Evolutionary conservation across 441 rosid species (phyloP), one percentile per base, ranked within the genome.

Genomic region (Daphne laureola): DNA sequence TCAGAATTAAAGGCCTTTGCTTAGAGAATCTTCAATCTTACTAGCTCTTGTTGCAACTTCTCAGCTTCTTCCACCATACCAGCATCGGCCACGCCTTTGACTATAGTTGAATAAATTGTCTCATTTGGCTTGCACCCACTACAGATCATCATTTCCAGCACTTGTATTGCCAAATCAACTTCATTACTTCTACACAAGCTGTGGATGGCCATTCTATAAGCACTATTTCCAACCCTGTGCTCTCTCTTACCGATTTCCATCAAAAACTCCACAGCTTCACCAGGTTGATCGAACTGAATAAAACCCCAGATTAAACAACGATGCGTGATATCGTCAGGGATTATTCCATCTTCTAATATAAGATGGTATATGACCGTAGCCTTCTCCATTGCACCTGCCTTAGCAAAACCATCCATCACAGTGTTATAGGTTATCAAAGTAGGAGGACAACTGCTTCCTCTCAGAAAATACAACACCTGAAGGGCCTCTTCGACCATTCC

Each of bases 281-380:
- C 90, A 5, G 63, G 68, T 62, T 49, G 63, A 66, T 67, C 69
- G 4, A 68, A 75, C 44, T 59, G 72, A 68, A 74, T 77, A 67
- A 78, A 80, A 9, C 96, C 98, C 76, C 90, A 77, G 45, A 87
- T 67, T 53, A 91, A 59, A 25, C 80, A 70, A 15, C 85, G 75
- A 61, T 82, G 88, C 4, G 92, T 82, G 50, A 87, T 79, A 52
- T 82, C 88, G 75, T 90, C 95, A 0, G 98, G 92, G 43, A 18
- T 27, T 41, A 85, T 78, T 59, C 86, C 79, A 51, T 62, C 62
- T 44, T 71, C 80, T 41, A 61, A 51, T 88, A 90, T 81, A 62
- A 70, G 78, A 42, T 58, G 46, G 62, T 85, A 85, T 27, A 85
- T 53, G 44, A 18, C 52, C 67, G 70, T 54, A 5, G 98, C 88